Evolutionary conservation across 192 early-diverging fungal species (phyloP), one percentile per base, ranked within the genome.

Genomic region (Rhizophagus clarus): DNA sequence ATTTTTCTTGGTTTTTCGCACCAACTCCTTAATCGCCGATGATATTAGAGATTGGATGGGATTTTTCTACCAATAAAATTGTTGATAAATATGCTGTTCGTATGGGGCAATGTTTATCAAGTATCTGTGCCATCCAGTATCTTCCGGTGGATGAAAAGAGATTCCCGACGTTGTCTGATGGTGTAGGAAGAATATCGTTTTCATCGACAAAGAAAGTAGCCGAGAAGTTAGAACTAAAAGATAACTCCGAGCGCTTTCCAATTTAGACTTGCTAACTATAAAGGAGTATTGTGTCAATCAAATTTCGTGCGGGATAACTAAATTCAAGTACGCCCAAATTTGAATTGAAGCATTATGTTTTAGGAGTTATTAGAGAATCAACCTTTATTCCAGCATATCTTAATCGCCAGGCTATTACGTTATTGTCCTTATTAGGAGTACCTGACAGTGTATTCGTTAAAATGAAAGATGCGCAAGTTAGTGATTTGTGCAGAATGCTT

Each of bases 401-500:
- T 0, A 94, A 94, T 81, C 79, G 91, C 15, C 93, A 94, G n/a
- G 85, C 90, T n/a, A 94, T 94, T 72, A 87, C 90, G 0, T 74
- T 94, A 1, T 70, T 94, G 6, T 82, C 88, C 8, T 63, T 85
- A 17, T 81, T 94, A 1, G 91, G 90, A 2, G 87, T 94, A 12
- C 81, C 88, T 0, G 89, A 92, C 56, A 64, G 84, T 28, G 81
- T 88, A 2, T 91, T 94, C 56, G 77, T 88, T 71, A 79, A 85
- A 1, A 76, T 91, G 45, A n/a, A n/a, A 76, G 51, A 83, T 34
- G 56, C 68, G 11, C 86, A 88, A 82, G 64, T 90, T 17, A 32
- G 31, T 37, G 79, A 82, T 10, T 42, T 90, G 11, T 81, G 85
- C 9, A 70, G 62, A 29, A 86, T 88, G 77, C 77, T 89, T 11